Percentiles rank a stretch among this genome's conserved stretches.
These are phyloP conservation scores for Curvularia hawaiiensis DNA, from an alignment of 2,329 filamentous ascomycete genomes.

Conservation along the genomic window DNA sequence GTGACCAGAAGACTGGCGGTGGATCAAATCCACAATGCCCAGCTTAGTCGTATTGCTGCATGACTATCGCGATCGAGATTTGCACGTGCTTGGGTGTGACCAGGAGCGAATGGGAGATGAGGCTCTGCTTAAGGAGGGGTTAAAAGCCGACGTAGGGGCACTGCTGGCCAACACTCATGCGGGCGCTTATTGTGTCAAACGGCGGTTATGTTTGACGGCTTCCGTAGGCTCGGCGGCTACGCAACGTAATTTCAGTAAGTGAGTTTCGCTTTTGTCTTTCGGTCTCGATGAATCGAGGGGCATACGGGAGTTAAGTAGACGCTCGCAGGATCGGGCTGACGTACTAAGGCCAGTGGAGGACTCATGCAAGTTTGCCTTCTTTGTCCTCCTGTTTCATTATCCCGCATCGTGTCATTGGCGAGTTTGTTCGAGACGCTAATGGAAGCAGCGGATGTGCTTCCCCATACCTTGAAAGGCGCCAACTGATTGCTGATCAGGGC, in stretches of 20 bases:
- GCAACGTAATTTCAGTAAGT: conserved; percentile 12
- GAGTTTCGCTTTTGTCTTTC: neutral
- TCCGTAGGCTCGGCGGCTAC: conserved; percentile 9
- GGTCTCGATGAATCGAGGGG: conserved; percentile 14
- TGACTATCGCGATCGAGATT: conserved; percentile 10
- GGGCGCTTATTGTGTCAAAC: conserved; percentile 20
- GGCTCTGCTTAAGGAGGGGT: conserved; percentile 29
- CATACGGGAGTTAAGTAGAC: conserved; percentile 29
- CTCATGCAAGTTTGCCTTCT: conserved; percentile 26
- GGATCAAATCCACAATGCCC: neutral
- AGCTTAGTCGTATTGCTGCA: conserved; percentile 7
- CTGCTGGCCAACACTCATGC: conserved; percentile 7
- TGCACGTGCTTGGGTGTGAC: conserved; percentile 16
- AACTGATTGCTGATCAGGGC: conserved; percentile 12
- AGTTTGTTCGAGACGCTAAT: conserved; percentile 12
- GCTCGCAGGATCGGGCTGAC: conserved; percentile 15
- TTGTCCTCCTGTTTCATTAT: conserved; percentile 7
- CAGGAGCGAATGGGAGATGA: conserved; percentile 13
- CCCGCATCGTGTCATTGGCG: conserved; percentile 23
- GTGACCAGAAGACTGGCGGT: neutral
- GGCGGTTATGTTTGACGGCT: conserved; percentile 6
- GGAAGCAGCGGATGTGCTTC: conserved; percentile 13
- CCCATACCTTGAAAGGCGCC: conserved; percentile 9
- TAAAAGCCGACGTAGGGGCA: conserved; percentile 23
- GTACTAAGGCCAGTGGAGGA: conserved; percentile 20